Evolutionary conservation across 106 monocot species (phyloP).

Genomic region (Acanthochlamys bracteata): DNA sequence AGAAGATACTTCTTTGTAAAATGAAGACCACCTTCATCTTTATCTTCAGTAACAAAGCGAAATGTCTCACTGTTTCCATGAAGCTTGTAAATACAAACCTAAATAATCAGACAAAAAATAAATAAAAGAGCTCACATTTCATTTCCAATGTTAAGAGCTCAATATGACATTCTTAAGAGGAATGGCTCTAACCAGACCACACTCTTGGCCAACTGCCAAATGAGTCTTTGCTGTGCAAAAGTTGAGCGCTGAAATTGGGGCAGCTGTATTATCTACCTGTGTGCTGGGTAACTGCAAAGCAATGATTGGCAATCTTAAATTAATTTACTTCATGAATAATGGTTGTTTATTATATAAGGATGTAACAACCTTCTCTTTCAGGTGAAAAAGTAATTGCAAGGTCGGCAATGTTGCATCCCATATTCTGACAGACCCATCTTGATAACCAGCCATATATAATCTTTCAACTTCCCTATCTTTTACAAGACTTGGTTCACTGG

Average conservation of each 20-base stretch:
- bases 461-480: conserved; percentile 38
- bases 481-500: conserved; percentile 30
- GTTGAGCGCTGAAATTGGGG: conserved; percentile 61
- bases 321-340: no score
- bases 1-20: background rate
- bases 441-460: conserved; percentile 81
- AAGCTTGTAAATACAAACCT: conserved; percentile 78
- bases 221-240: conserved; percentile 51
- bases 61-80: conserved; percentile 27
- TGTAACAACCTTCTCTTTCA: conserved; percentile 56
- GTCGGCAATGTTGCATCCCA: conserved; percentile 86
- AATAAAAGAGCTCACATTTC: no score
- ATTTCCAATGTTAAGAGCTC: no score
- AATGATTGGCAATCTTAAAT: no score
- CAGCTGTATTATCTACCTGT: conserved; percentile 34
- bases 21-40: conserved; percentile 64
- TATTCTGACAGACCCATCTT: conserved; percentile 95
- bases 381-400: conserved; percentile 39
- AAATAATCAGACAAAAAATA: conserved; percentile 9
- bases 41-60: conserved; percentile 54
- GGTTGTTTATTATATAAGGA: background rate
- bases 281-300: conserved; percentile 35
- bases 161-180: background rate
- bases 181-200: conserved; percentile 69
- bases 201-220: conserved; percentile 68